Percentiles rank a stretch among this genome's conserved stretches.
phyloP scores from a whole-genome alignment of 805 yeast genomes.

The Candida manassasensis region DNA sequence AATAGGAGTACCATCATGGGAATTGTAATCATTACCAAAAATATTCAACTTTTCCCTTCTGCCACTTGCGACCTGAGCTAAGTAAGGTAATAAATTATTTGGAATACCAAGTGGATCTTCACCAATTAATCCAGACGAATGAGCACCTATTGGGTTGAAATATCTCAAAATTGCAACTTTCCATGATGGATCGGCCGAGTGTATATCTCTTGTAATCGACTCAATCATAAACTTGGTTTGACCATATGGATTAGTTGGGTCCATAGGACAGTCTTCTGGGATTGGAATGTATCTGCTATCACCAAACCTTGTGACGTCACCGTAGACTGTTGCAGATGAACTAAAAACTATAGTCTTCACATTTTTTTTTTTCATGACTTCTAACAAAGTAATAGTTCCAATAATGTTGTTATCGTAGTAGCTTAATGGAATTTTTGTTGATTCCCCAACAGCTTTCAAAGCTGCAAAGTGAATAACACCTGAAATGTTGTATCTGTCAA shows the following conservation, averaged over 20 bases:
- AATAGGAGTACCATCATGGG: conserved; percentile 76
- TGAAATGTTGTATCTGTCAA: conserved; percentile 43
- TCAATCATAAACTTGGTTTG: conserved; percentile 66
- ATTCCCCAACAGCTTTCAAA: conserved; percentile 79
- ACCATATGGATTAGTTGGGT: conserved; percentile 77
- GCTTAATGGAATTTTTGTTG: conserved; percentile 58
- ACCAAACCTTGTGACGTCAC: conserved; percentile 69
- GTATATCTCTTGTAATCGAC: conserved; percentile 51
- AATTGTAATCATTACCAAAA: conserved; percentile 67
- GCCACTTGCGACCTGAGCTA: conserved; percentile 76
- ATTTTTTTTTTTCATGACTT: conserved; percentile 43
- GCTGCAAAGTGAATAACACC: conserved; percentile 80
- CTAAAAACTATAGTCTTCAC: conserved; percentile 62
- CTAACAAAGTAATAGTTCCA: conserved; percentile 59
- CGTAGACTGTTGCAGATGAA: conserved; percentile 80
- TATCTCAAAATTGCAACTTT: conserved; percentile 63
- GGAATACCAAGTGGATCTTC: conserved; percentile 80
- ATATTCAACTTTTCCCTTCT: conserved; percentile 61
- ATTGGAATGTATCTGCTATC: conserved; percentile 61
- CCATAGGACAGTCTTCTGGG: conserved; percentile 72
- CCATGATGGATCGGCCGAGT: conserved; percentile 43
- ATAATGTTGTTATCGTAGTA: conserved; percentile 66
- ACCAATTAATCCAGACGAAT: conserved; percentile 74
- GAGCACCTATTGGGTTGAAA: conserved; percentile 85
- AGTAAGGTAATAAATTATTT: conserved; percentile 67